phyloP scores from a whole-genome alignment of 1,284 basidiomycete genomes.

The Apiotrichum akiyoshidainum region DNA sequence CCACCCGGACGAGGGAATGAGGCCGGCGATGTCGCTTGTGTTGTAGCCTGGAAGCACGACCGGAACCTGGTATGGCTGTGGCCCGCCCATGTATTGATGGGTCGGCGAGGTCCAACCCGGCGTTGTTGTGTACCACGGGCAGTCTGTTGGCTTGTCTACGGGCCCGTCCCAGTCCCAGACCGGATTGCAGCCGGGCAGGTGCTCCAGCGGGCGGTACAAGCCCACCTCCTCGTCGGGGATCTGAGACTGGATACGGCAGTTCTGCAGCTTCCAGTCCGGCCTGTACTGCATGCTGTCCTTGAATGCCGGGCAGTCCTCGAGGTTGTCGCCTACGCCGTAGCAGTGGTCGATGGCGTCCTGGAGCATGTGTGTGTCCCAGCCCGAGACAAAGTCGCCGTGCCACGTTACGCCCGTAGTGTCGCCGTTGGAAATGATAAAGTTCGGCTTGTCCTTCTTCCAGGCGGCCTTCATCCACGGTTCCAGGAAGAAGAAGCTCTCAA shows the following conservation, averaged over 20 bases:
- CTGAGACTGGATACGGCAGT: slow-evolving; percentile 15
- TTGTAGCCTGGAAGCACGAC: too few relatives aligned
- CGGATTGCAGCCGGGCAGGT: slow-evolving; percentile 15
- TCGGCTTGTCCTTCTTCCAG: slow-evolving; percentile 7
- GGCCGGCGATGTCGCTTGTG: too few relatives aligned
- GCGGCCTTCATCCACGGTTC: background rate
- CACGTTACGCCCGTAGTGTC: slow-evolving; percentile 12
- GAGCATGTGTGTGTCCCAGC: slow-evolving; percentile 12
- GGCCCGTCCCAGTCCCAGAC: background rate
- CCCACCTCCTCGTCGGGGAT: slow-evolving; percentile 18
- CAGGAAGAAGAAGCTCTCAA: slow-evolving; percentile 10
- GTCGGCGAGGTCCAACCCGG: background rate
- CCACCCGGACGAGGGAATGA: background rate
- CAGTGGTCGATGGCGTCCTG: slow-evolving; percentile 1
- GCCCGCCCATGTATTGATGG: background rate
- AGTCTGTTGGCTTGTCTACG: background rate
- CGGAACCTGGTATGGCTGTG: background rate
- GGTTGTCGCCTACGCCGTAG: background rate
- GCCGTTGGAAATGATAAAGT: slow-evolving; percentile 16
- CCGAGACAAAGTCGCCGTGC: slow-evolving; percentile 19
- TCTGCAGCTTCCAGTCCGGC: background rate
- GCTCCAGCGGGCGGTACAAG: slow-evolving; percentile 2
- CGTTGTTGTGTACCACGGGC: background rate
- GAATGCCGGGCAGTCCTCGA: slow-evolving; percentile 3
- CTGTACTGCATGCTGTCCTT: background rate